Conservation (phyloP, 2,329 filamentous ascomycete genomes). For the Microdochium nivale region DNA sequence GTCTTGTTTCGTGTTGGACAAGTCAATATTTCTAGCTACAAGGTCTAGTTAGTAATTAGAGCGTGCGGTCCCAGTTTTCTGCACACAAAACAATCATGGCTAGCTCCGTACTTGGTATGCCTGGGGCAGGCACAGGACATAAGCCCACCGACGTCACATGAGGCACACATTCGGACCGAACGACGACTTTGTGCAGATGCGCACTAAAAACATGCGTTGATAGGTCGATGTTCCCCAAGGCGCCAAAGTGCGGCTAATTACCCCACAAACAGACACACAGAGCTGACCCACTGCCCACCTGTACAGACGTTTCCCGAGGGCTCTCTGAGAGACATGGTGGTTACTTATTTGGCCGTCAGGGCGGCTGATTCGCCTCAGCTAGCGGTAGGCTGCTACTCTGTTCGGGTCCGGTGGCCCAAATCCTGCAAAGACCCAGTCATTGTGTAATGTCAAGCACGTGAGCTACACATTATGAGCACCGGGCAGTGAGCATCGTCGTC, state of each 20-base stretch:
- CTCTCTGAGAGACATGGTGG: background rate
- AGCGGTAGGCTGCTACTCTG: no score
- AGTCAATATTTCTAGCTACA: no score
- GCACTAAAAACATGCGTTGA: background rate
- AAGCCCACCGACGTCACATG: background rate
- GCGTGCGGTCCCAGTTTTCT: no score
- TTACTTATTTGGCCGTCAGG: background rate
- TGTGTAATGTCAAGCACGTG: no score
- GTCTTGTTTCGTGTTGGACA: no score
- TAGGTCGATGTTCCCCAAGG: background rate
- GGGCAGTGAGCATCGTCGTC: background rate
- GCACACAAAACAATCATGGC: no score
- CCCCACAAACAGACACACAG: background rate
- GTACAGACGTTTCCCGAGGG: background rate
- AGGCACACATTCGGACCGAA: background rate
- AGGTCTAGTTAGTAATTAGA: no score
- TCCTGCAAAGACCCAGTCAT: no score
- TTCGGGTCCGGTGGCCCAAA: no score
- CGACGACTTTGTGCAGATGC: background rate
- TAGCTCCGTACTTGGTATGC: no score
- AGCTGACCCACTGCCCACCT: background rate
- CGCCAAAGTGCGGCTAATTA: background rate
- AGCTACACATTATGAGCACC: no score
- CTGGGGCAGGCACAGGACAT: no score
- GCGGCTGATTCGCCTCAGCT: background rate